Evolutionary conservation across 2,329 filamentous ascomycete species (phyloP), one percentile per base, ranked within the genome.

Genomic region (Xylaria arbuscula): DNA sequence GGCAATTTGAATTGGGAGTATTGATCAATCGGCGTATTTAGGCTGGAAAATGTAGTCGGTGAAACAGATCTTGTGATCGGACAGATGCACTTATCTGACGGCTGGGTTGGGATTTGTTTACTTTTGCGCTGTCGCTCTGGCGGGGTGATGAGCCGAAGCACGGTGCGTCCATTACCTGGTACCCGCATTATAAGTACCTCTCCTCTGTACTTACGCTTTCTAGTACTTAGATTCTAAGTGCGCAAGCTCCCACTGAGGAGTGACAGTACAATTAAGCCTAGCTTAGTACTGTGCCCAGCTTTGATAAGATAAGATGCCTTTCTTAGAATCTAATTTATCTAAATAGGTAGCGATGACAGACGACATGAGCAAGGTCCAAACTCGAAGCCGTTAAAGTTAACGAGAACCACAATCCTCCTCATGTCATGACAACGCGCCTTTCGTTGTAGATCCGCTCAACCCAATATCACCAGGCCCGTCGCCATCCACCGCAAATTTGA

Each of bases 101-200:
- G 13, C 8, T 42, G 7, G 19, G 28, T 54, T 9, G 24, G 59
- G 57, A 50, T 70, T 75, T 77, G 72, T 76, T 77, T 76, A 76
- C 75, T 74, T 75, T 75, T 72, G 45, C 47, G 42, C 56, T n/a
- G 48, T 62, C 48, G 22, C 19, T 73, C 73, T 76, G 74, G 75
- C 75, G 72, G 75, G 75, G 74, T 75, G 75, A 76, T 66, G 36
- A 58, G 15, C 4, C 34, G 24, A 19, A 42, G 19, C 10, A 54
- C 22, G 17, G n/a, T 55, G 36, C 38, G 10, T 57, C 3, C 28
- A 28, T 28, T n/a, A n/a, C n/a, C n/a, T n/a, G n/a, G n/a, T n/a
- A n/a, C n/a, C n/a, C n/a, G n/a, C n/a, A n/a, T n/a, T n/a, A n/a
- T n/a, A n/a, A n/a, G n/a, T n/a, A n/a, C n/a, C n/a, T n/a, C n/a